These are phyloP conservation scores for Candida khao-thaluensis DNA, from an alignment of 805 yeast species.

Conservation along the genomic window DNA sequence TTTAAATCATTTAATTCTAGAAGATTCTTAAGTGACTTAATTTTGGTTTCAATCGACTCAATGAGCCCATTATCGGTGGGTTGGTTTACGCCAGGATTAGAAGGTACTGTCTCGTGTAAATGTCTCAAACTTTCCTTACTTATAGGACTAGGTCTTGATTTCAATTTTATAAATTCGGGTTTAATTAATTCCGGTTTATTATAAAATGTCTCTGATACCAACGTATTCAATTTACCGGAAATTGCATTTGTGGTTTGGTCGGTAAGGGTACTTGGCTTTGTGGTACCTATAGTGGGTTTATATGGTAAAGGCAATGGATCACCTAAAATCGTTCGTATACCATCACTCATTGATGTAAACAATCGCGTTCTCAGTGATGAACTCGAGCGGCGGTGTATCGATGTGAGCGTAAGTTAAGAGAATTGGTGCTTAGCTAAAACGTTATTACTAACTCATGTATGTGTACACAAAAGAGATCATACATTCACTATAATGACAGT, in stretches of 20 bases:
- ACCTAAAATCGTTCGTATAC: slow-evolving; percentile 14
- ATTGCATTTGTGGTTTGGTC: not conserved
- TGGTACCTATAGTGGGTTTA: slow-evolving; percentile 1
- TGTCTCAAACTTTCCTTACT: slow-evolving; percentile 1
- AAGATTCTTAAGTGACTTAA: slow-evolving; percentile 10
- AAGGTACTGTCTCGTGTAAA: too few relatives aligned
- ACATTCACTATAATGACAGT: too few relatives aligned
- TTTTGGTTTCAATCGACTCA: slow-evolving; percentile 10
- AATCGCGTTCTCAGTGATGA: slow-evolving; percentile 6
- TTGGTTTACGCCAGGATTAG: not conserved
- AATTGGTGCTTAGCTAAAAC: too few relatives aligned
- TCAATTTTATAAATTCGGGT: slow-evolving; percentile 6
- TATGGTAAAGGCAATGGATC: slow-evolving; percentile 19
- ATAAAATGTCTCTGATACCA: not conserved
- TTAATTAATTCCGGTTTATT: not conserved
- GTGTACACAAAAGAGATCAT: too few relatives aligned
- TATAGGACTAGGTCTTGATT: slow-evolving; percentile 14
- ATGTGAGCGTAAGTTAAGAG: not conserved
- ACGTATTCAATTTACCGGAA: not conserved
- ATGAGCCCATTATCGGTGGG: too few relatives aligned
- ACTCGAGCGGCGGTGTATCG: not conserved
- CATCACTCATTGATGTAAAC: slow-evolving; percentile 13
- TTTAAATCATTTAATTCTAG: slow-evolving; percentile 7
- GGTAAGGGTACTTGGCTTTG: not conserved
- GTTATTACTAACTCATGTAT: too few relatives aligned